These are phyloP conservation scores for Candida pseudoglaebosa DNA, from an alignment of 805 yeast species.

Conservation along the genomic window DNA sequence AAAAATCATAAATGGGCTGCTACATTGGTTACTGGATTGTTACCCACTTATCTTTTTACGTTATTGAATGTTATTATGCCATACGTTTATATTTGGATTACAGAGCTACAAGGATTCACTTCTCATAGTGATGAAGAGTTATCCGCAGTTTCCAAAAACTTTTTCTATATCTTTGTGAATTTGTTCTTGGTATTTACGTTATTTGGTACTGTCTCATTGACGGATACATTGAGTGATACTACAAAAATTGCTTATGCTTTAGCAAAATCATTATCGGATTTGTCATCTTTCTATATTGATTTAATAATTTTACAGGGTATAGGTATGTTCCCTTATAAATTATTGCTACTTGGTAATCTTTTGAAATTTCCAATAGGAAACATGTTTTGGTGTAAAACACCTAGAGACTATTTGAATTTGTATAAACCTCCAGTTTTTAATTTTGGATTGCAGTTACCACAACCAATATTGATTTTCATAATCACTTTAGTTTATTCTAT, in stretches of 20 bases:
- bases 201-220: constrained; percentile 86
- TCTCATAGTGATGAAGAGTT: constrained; percentile 92
- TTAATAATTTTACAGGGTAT: constrained; percentile 75
- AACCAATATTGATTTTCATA: constrained; percentile 55
- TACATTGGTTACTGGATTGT: constrained; percentile 76
- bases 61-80: constrained; percentile 80
- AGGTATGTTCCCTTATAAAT: constrained; percentile 86
- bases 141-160: constrained; percentile 86
- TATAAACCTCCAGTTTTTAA: constrained; percentile 65
- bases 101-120: constrained; percentile 81
- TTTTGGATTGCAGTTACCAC: constrained; percentile 59
- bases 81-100: constrained; percentile 77
- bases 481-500: constrained; percentile 58
- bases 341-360: constrained; percentile 76
- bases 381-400: constrained; percentile 69
- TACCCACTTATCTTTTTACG: constrained; percentile 91
- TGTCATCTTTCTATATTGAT: constrained; percentile 88
- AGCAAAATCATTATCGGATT: constrained; percentile 74
- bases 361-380: constrained; percentile 57
- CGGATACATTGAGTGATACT: constrained; percentile 73
- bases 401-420: constrained; percentile 71
- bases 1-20: constrained; percentile 66
- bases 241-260: constrained; percentile 82
- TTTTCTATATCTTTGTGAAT: constrained; percentile 91
- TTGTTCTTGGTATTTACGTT: constrained; percentile 90